Evolutionary conservation across 1,284 basidiomycete genomes (phyloP), one percentile per base, ranked within the genome.

Genomic region (Malassezia psittaci): DNA sequence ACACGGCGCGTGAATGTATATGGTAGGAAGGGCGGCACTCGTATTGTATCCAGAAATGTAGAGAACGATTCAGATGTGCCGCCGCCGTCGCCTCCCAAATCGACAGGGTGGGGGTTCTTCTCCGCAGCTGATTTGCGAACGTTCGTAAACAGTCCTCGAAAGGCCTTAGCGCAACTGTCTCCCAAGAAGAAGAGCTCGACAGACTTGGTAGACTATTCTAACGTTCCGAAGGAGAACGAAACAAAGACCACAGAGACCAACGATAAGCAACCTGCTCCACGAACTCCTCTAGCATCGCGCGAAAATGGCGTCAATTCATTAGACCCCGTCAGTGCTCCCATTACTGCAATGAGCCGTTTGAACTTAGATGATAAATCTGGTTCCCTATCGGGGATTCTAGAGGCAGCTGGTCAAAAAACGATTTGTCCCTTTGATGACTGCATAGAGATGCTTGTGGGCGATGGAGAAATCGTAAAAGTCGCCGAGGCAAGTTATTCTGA

Each of bases 401-500:
- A 11, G 13, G 45, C 33, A 11, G 29, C 45, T 12, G 16, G 24
- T 42, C 48, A n/a, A 52, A 49, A 39, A 55, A 56, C 12, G 51
- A 52, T 52, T 49, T 49, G 32, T 52, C 45, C n/a, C 19, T 51
- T 39, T 53, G 52, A 4, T 32, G 55, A 38, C 13, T 48, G 34
- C 15, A 13, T 48, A 11, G 19, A 24, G 38, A 48, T 49, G 21
- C 52, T 61, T 21, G 59, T 32, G n/a, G 33, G 38, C 41, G 24
- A 36, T 35, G 49, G 51, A 32, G 38, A 5, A 1, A 35, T 64
- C 5, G 61, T 78, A 60, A 98, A 98, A 77, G 84, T 96, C 51
- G 93, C 91, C 43, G 93, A 98, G 77, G 93, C 93, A 11, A 90
- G 87, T 46, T 98, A 87, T 75, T 94, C 90, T 0, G 93, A 98